A percentile compares a stretch with the other conserved stretches of the same genome.
These are phyloP conservation scores for Boletellus deceptivus DNA, from an alignment of 1,284 basidiomycete species.

Conservation along the genomic window DNA sequence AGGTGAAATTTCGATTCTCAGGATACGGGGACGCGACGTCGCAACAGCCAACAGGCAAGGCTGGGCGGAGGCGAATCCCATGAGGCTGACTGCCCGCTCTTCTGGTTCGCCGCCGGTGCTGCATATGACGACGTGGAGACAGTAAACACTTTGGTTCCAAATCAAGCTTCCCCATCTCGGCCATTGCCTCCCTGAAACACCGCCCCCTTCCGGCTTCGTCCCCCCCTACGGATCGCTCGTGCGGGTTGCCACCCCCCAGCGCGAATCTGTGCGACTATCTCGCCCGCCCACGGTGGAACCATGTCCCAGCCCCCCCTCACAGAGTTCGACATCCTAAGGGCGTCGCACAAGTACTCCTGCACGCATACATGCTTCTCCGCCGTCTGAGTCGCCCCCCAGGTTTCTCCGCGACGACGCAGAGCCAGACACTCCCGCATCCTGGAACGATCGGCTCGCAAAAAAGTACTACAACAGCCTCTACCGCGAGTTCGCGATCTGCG, in stretches of 20 bases:
- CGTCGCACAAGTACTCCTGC: slow-evolving; percentile 52
- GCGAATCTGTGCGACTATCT: too few species aligned
- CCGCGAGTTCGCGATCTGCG: slow-evolving; percentile 88
- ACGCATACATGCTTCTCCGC: neutral
- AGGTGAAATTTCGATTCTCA: too few species aligned
- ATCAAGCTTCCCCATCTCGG: neutral
- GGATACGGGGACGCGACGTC: too few species aligned
- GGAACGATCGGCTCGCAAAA: slow-evolving; percentile 80
- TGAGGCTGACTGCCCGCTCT: slow-evolving; percentile 12
- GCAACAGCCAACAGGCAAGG: too few species aligned
- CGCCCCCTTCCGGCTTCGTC: too few species aligned
- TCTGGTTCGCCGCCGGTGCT: too few species aligned
- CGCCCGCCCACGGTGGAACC: too few species aligned
- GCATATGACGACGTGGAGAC: too few species aligned
- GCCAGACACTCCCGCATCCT: slow-evolving; percentile 45
- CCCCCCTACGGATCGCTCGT: too few species aligned
- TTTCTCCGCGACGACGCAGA: slow-evolving; percentile 73
- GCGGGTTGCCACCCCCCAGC: too few species aligned
- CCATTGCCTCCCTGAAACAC: neutral
- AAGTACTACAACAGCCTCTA: slow-evolving; percentile 88
- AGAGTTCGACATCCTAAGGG: slow-evolving; percentile 68
- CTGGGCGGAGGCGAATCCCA: slow-evolving; percentile 15
- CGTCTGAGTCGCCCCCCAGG: slow-evolving; percentile 38
- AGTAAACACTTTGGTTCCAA: too few species aligned
- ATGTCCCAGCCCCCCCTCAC: slow-evolving; percentile 23